Conservation (phyloP, 2,329 filamentous ascomycete genomes). For the Alternaria sp. region DNA sequence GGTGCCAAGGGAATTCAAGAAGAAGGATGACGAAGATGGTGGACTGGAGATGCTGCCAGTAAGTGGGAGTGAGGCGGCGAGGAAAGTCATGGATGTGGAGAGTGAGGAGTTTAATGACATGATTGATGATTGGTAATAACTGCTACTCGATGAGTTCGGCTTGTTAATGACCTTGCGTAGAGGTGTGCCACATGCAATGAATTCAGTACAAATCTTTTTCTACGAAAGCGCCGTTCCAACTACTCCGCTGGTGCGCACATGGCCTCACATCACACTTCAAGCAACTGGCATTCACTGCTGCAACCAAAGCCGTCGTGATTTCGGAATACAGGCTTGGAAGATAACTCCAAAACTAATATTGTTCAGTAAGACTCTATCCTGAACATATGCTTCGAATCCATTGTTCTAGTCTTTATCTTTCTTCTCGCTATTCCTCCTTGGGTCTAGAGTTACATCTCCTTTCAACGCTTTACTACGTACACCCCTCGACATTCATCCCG, state of each 20-base stretch:
- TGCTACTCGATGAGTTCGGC: neutral
- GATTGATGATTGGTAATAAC: conserved; percentile 55
- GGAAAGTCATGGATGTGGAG: conserved; percentile 58
- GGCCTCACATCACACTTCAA: no score
- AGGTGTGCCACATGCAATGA: neutral
- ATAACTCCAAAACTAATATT: no score
- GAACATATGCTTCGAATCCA: no score
- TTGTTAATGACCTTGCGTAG: neutral
- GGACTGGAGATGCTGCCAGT: conserved; percentile 59
- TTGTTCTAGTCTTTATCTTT: neutral
- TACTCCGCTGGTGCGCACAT: neutral
- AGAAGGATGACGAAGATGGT: conserved; percentile 48
- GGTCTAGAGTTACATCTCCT: neutral
- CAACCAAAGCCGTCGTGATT: no score
- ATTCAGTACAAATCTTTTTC: neutral
- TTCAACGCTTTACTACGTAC: neutral
- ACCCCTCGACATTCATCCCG: neutral
- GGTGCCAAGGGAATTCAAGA: conserved; percentile 54
- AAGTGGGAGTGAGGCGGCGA: conserved; percentile 56
- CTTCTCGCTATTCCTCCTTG: neutral
- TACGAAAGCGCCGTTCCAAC: neutral
- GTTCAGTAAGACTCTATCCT: no score
- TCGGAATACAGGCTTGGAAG: no score
- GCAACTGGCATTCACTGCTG: no score
- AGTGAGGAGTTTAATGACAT: conserved; percentile 56